These are phyloP conservation scores for Cystofilobasidium macerans DNA, from an alignment of 768 basidiomycete species.

Conservation along the genomic window DNA sequence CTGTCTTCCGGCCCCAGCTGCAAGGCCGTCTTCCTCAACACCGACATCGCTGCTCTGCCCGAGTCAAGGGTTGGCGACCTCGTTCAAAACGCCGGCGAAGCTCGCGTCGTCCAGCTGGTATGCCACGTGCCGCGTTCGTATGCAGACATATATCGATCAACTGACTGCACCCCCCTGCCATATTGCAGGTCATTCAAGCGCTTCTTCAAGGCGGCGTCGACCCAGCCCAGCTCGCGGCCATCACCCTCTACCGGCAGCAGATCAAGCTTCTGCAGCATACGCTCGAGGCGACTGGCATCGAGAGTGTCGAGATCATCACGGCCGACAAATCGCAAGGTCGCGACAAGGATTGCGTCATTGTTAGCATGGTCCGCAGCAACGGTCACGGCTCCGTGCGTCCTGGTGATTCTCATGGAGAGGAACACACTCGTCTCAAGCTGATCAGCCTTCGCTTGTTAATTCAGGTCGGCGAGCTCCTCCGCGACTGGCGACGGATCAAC, in stretches of 20 bases:
- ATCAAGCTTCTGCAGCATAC: conserved; percentile 67
- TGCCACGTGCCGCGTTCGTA: conserved; percentile 1
- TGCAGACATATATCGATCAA: no score
- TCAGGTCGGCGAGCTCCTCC: conserved; percentile 78
- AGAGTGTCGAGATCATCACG: conserved; percentile 61
- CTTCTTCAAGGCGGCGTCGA: conserved; percentile 55
- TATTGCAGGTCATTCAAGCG: conserved; percentile 54
- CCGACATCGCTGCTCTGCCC: conserved; percentile 62
- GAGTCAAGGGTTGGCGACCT: conserved; percentile 79
- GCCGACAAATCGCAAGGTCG: conserved; percentile 89
- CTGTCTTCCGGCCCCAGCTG: conserved; percentile 44
- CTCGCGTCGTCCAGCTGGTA: conserved; percentile 42
- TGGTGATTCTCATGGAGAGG: neutral
- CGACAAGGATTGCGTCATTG: conserved; percentile 89
- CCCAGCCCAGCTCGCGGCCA: conserved; percentile 66
- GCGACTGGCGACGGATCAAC: conserved; percentile 93
- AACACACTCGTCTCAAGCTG: neutral
- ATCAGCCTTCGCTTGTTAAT: no score
- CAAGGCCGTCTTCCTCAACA: conserved; percentile 87
- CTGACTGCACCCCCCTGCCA: conserved; percentile 30
- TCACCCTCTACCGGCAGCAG: conserved; percentile 90
- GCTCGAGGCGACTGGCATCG: neutral
- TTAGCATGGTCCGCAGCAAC: conserved; percentile 86
- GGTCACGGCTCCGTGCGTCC: conserved; percentile 55
- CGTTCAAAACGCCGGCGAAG: conserved; percentile 80